Percentiles rank a stretch among this genome's conserved stretches.
These are phyloP conservation scores for Corinectria fuckeliana DNA, from an alignment of 2,329 filamentous ascomycete genomes.

Conservation along the genomic window DNA sequence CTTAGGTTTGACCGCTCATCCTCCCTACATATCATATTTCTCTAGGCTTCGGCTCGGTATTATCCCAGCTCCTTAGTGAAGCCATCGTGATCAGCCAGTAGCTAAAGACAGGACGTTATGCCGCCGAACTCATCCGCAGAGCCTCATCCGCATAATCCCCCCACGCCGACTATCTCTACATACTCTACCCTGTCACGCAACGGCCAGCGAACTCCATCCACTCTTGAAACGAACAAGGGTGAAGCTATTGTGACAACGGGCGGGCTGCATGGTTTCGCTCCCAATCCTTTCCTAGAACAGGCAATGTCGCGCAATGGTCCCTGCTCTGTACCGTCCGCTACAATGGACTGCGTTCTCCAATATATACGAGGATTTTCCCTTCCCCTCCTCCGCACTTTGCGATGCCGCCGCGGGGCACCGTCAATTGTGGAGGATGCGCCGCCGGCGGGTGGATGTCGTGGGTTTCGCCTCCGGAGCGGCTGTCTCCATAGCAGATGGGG, in stretches of 20 bases:
- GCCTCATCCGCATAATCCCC: background rate
- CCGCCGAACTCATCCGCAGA: background rate
- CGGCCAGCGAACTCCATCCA: background rate
- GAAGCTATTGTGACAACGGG: background rate
- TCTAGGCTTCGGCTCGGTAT: background rate
- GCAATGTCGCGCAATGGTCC: conserved; percentile 16
- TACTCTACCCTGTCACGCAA: background rate
- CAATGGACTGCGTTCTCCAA: background rate
- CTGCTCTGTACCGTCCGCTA: background rate
- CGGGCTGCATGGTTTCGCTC: conserved; percentile 7
- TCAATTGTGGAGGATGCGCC: background rate
- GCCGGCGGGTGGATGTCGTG: background rate
- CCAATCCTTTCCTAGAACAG: conserved; percentile 24
- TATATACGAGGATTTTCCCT: background rate
- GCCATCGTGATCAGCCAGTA: background rate
- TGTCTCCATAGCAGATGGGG: background rate
- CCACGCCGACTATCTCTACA: background rate
- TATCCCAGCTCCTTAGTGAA: background rate
- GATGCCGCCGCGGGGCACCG: background rate
- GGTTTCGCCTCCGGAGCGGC: background rate
- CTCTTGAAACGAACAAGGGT: background rate
- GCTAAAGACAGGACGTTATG: background rate
- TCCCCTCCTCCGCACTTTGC: background rate
- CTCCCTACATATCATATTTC: background rate
- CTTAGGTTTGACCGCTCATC: background rate